phyloP scores from a whole-genome alignment of 768 basidiomycete species.

The Russula ochroleuca region DNA sequence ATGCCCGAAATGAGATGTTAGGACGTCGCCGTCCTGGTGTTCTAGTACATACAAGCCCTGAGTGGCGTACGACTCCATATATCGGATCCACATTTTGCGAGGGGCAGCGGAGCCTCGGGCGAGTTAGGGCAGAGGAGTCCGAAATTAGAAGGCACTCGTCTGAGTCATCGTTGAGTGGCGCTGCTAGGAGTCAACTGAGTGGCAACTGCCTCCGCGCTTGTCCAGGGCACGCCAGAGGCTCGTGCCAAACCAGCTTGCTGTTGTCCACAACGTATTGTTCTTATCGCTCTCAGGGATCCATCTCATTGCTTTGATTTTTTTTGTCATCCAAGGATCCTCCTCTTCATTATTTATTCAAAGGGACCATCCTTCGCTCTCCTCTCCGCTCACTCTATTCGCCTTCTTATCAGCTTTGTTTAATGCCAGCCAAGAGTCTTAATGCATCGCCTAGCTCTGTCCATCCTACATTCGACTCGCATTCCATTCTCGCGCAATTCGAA shows the following conservation, averaged over 20 bases:
- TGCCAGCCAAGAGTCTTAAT: conserved; percentile 24
- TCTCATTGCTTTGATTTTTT: background rate
- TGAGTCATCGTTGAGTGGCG: conserved; percentile 6
- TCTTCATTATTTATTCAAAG: conserved; percentile 16
- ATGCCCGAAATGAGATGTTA: background rate
- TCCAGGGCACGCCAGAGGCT: conserved; percentile 5
- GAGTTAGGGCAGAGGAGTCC: too few relatives aligned
- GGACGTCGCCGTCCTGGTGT: too few relatives aligned
- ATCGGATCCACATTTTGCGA: background rate
- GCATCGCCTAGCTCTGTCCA: conserved; percentile 19
- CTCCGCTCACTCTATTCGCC: background rate
- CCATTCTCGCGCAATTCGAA: conserved; percentile 24
- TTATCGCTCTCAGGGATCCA: background rate
- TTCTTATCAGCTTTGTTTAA: conserved; percentile 21
- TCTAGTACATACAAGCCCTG: too few relatives aligned
- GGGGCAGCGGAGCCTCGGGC: background rate
- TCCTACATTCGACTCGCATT: conserved; percentile 15
- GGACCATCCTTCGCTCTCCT: conserved; percentile 1
- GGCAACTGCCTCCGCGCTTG: background rate
- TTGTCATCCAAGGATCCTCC: background rate
- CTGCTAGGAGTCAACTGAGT: background rate
- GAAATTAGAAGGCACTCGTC: conserved; percentile 9
- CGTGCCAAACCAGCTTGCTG: background rate
- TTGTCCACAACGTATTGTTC: background rate
- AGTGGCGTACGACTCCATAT: background rate